phyloP scores from a whole-genome alignment of 2,329 filamentous ascomycete species.

The Arachnomyces sp. region DNA sequence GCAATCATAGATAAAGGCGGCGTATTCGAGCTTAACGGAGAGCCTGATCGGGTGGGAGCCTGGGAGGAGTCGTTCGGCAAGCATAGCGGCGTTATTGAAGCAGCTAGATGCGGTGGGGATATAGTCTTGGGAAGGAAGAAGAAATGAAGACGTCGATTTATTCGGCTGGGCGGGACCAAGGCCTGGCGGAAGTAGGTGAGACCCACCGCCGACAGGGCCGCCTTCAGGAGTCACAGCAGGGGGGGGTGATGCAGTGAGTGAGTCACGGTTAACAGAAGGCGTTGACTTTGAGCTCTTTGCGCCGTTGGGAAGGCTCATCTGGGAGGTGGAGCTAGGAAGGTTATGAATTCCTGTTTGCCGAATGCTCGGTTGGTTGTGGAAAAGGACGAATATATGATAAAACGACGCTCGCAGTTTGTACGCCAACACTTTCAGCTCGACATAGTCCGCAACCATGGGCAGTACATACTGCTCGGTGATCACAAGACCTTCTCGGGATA shows the following conservation, averaged over 20 bases:
- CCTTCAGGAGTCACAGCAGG: constrained; percentile 49
- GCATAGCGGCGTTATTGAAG: constrained; percentile 67
- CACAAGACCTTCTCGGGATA: constrained; percentile 80
- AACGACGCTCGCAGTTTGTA: constrained; percentile 91
- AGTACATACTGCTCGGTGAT: constrained; percentile 82
- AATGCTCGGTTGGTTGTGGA: constrained; percentile 82
- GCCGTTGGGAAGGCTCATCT: constrained; percentile 21
- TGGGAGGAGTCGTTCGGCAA: constrained; percentile 70
- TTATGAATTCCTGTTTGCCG: constrained; percentile 50
- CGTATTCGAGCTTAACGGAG: constrained; percentile 85
- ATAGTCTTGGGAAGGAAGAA: constrained; percentile 74
- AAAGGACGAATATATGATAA: constrained; percentile 93
- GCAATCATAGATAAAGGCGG: constrained; percentile 90
- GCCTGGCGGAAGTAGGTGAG: constrained; percentile 43
- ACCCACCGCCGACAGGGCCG: constrained; percentile 46
- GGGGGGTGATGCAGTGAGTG: constrained; percentile 38
- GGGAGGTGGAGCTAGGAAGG: constrained; percentile 20
- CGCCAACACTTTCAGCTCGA: constrained; percentile 79
- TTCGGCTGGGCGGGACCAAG: constrained; percentile 25
- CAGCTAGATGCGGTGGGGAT: constrained; percentile 72
- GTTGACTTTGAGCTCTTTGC: constrained; percentile 5
- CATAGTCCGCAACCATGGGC: constrained; percentile 70
- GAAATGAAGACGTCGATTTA: constrained; percentile 57
- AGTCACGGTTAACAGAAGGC: constrained; percentile 20
- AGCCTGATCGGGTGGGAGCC: constrained; percentile 84